A percentile compares a stretch with the other conserved stretches of the same genome.
Conservation (phyloP, 306 rosid species). For the Cucurbita maxima region DNA sequence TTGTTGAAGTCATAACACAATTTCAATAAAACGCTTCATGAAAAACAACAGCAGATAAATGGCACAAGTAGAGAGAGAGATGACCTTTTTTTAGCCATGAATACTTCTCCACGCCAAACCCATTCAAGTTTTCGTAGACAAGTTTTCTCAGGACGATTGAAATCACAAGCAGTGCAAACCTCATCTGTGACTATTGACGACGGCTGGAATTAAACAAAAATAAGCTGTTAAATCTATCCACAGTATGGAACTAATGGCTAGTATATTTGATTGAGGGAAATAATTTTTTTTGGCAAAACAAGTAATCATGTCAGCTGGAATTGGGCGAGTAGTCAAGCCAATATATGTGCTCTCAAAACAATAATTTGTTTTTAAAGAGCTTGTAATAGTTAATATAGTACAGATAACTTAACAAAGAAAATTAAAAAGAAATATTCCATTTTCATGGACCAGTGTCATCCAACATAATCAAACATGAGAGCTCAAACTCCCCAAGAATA, state of each 20-base stretch:
- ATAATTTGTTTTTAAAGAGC: background rate
- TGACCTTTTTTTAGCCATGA: constrained; percentile 78
- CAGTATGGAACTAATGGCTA: background rate
- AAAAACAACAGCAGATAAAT: constrained; percentile 6
- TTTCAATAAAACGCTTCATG: constrained; percentile 11
- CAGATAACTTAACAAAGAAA: background rate
- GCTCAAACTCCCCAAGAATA: background rate
- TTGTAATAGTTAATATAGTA: background rate
- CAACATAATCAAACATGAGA: background rate
- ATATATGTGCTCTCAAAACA: background rate
- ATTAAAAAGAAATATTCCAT: background rate
- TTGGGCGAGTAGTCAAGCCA: background rate
- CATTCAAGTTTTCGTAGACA: constrained; percentile 96
- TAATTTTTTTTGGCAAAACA: background rate
- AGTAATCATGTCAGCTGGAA: background rate
- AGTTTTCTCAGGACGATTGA: constrained; percentile 89
- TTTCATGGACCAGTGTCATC: background rate
- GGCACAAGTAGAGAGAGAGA: background rate
- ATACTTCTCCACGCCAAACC: constrained; percentile 98
- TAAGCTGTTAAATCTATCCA: background rate
- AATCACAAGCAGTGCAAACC: constrained; percentile 94
- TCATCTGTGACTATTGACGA: constrained; percentile 91
- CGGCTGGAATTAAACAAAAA: constrained; percentile 47
- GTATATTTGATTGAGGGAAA: background rate
- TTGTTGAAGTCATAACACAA: constrained; percentile 17